Conservation (phyloP, 257 asterid genomes). For the Primulina huaijiensis region DNA sequence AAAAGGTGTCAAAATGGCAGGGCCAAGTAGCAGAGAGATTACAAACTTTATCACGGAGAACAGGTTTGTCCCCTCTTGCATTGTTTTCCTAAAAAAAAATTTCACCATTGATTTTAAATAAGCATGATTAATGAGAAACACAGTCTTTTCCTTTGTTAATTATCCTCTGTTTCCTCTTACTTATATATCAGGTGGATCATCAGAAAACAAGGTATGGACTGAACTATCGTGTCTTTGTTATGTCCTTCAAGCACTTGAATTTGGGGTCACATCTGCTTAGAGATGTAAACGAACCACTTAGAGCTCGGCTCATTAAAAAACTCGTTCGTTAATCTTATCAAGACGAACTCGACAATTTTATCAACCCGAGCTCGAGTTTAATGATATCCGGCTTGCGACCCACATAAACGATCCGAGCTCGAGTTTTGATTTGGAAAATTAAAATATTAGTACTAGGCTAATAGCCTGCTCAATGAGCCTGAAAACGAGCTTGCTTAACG, state of each 20-base stretch:
- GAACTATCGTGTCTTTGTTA: constrained; percentile 30
- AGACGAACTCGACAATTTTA: too few relatives aligned
- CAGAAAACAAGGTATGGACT: constrained; percentile 79
- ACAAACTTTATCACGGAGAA: constrained; percentile 56
- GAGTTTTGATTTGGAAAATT: too few relatives aligned
- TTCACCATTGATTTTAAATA: constrained; percentile 1
- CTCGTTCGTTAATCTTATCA: too few relatives aligned
- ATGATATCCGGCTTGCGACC: too few relatives aligned
- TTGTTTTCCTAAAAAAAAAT: background rate
- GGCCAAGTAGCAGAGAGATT: constrained; percentile 79
- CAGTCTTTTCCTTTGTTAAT: constrained; percentile 25
- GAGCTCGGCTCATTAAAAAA: too few relatives aligned
- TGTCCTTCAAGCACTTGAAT: constrained; percentile 18
- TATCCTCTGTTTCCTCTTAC: constrained; percentile 22
- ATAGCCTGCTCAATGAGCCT: too few relatives aligned
- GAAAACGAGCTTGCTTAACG: too few relatives aligned
- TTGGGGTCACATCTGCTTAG: constrained; percentile 5
- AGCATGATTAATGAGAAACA: constrained; percentile 12
- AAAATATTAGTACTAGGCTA: too few relatives aligned
- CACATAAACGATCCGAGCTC: too few relatives aligned
- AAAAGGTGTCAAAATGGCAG: constrained; percentile 82
- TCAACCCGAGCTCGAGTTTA: too few relatives aligned
- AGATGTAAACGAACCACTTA: too few relatives aligned
- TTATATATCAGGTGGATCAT: constrained; percentile 47
- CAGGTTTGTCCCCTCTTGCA: constrained; percentile 48